A percentile compares a stretch with the other conserved stretches of the same genome.
phyloP scores from a whole-genome alignment of 257 asterid genomes.

The Linderniella brevidens region DNA sequence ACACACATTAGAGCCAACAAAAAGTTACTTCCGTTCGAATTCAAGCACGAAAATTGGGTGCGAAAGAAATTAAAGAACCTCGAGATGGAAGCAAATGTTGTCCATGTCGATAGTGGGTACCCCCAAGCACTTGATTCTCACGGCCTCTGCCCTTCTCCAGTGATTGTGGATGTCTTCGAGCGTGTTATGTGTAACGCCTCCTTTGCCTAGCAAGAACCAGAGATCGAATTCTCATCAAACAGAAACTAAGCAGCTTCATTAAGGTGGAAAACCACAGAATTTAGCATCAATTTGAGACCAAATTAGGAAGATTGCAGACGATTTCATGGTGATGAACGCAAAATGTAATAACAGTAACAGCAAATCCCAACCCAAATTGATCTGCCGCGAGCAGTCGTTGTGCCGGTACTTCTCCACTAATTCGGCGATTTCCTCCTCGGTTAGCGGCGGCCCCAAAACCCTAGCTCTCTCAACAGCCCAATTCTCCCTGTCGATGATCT shows the following conservation, averaged over 20 bases:
- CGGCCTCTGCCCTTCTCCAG: slow-evolving; percentile 86
- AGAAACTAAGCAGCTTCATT: not conserved
- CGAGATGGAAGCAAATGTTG: slow-evolving; percentile 72
- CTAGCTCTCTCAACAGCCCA: slow-evolving; percentile 30
- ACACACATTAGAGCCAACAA: slow-evolving; percentile 14
- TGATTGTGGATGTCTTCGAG: slow-evolving; percentile 76
- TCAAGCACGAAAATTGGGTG: not conserved
- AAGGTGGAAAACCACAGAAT: slow-evolving; percentile 3
- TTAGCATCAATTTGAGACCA: not conserved
- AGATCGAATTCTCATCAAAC: not conserved
- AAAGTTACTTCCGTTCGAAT: slow-evolving; percentile 18
- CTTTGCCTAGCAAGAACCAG: slow-evolving; percentile 33
- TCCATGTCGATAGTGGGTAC: slow-evolving; percentile 92
- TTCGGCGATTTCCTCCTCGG: slow-evolving; percentile 52
- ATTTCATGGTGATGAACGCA: not conserved
- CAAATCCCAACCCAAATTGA: slow-evolving; percentile 46
- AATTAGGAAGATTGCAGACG: too few species aligned
- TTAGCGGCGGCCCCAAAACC: slow-evolving; percentile 49
- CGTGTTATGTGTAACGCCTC: slow-evolving; percentile 87
- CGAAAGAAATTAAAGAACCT: slow-evolving; percentile 26
- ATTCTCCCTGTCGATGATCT: slow-evolving; percentile 27
- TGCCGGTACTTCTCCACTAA: slow-evolving; percentile 80
- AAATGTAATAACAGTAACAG: not conserved
- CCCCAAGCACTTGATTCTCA: slow-evolving; percentile 80
- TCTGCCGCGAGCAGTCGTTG: slow-evolving; percentile 60